These are phyloP conservation scores for Pichia kudriavzevii DNA, from an alignment of 1,139 yeast genomes.

Conservation along the genomic window DNA sequence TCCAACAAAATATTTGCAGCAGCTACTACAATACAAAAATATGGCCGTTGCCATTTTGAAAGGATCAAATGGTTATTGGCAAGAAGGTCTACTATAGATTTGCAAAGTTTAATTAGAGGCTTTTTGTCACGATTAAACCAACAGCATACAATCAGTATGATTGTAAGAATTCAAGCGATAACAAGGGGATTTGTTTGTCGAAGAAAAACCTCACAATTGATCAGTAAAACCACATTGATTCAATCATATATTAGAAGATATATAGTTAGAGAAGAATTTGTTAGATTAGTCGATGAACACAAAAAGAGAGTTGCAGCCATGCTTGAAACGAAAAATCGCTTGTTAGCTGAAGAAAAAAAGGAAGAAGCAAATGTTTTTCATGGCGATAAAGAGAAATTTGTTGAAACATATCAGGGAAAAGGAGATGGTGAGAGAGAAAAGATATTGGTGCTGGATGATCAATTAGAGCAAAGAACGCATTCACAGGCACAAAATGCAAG, in stretches of 20 bases:
- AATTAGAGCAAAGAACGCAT: too few species aligned
- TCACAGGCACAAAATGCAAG: too few species aligned
- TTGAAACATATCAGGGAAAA: too few species aligned
- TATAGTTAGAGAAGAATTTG: constrained; percentile 41
- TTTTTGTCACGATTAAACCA: constrained; percentile 38
- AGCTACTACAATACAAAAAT: constrained; percentile 80
- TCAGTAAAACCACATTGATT: constrained; percentile 44
- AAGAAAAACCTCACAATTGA: constrained; percentile 34
- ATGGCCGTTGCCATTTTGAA: constrained; percentile 57
- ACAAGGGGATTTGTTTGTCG: constrained; percentile 58
- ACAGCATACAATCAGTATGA: background rate
- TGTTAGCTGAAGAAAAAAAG: constrained; percentile 54
- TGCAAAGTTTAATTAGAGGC: constrained; percentile 65
- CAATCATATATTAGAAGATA: constrained; percentile 68
- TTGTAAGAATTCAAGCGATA: constrained; percentile 51
- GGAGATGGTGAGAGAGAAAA: background rate
- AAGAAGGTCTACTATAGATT: constrained; percentile 42
- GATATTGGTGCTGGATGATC: too few species aligned
- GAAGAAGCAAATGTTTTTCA: background rate
- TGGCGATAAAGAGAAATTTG: background rate
- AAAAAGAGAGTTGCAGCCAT: constrained; percentile 79
- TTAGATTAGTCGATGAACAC: constrained; percentile 31
- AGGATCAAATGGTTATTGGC: constrained; percentile 53
- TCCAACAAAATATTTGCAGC: constrained; percentile 66
- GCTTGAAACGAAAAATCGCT: constrained; percentile 73